Evolutionary conservation across 1,139 yeast species (phyloP), one percentile per base, ranked within the genome.

Genomic region (Yamadazyma atmosphaerica): DNA sequence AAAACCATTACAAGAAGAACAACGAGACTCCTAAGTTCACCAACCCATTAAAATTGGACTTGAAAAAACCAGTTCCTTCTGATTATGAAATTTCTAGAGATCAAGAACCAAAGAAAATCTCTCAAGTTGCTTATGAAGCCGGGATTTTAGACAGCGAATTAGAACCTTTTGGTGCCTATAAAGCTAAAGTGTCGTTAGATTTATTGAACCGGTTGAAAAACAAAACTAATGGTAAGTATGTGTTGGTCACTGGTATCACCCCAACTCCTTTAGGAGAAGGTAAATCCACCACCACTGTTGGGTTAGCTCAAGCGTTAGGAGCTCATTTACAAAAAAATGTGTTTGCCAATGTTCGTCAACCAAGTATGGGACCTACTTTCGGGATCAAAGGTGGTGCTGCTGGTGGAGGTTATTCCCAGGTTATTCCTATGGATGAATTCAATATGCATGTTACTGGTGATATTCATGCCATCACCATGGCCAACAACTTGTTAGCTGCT

Each of bases 341-440:
- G 15, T 84, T 92, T 60, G 98, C 98, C 46, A 90, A 88, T 60
- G 96, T 92, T 42, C 85, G 98, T 68, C 98, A 92, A 65, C 98
- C 98, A 32, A 86, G 95, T 13, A 90, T 92, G 97, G 98, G 98
- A 38, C 98, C 98, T 44, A 92, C 98, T 15, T 92, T 92, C 57
- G 98, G 98, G 67, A 89, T 92, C 60, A 92, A 90, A 69, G 98
- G 98, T 62, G 98, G 98, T 67, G 98, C 98, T 47, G 98, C 98
- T 14, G 98, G 98, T 60, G 98, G 98, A 61, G 98, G 98, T 44
- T 92, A 90, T 68, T 85, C 98, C 8, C 98, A 92, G 70, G 98
- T 92, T 36, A 89, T 92, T 58, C 98, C 98, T 47, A 92, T 92
- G 98, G 98, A 92, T 63, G 98, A 92, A 67, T 92, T 92, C 75